Base-by-base conservation (phyloP, 2,329 filamentous ascomycete genomes). In the Lasiodiplodia theobromae region DNA sequence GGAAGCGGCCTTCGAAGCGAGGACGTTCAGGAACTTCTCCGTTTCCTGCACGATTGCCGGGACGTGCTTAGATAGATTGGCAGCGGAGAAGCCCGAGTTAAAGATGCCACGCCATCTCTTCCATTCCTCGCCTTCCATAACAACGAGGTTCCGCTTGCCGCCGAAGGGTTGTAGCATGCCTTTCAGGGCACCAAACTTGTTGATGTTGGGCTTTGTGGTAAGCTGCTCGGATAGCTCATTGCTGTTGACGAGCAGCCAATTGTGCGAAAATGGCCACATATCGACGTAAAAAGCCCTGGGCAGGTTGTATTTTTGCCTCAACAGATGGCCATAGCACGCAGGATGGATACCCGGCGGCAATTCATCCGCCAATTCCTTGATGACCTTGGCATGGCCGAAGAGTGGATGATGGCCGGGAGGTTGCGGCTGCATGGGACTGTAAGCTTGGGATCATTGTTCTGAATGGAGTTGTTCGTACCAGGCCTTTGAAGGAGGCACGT, bases 21-120 rank as follows among this genome's bases (percentile, higher is more conserved):
- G 47, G 18, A 49, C 28, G n/a, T 69, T 52, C 44, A 64, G 37
- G 44, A 74, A 74, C 8, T 69, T 52, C n/a, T 68, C 37, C 18
- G 62, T 58, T 44, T 76, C 73, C 4, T 75, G 72, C 4, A 76
- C 67, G 5, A 76, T 72, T 2, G 68, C 69, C 5, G 70, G 69
- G 6, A 72, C 54, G 23, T 75, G 38, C 16, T 69, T 72, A 66
- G 71, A 70, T 2, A 76, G 49, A 66, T 76, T 72, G n/a, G 63
- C 66, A 7, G 68, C 49, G 3, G 68, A 66, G 66, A 76, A 76
- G 21, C 70, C 73, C 3, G 74, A 73, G 25, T 71, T 69, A 64
- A 74, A 75, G 25, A 72, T 71, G n/a, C 52, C 40, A 31, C 71
- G 68, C 70, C 72, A 72, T 2, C 28, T 53, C 65, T 76, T 76